Percentiles rank a stretch among this genome's conserved stretches.
Evolutionary conservation across 257 asterid genomes (phyloP).

Genomic region (Phtheirospermum japonicum): DNA sequence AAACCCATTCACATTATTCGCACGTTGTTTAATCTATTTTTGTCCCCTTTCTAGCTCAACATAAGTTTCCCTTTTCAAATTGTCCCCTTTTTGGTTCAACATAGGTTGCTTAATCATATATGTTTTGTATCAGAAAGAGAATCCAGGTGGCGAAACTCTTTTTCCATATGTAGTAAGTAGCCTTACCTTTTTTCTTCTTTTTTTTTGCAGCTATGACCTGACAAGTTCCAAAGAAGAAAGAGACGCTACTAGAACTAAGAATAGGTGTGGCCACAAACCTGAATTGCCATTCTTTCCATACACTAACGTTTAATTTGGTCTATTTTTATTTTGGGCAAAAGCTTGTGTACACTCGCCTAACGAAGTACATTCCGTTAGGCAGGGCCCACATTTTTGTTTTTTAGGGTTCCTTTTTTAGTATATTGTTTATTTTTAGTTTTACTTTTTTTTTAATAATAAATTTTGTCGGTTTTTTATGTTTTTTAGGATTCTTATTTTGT

Average conservation of each 20-base stretch:
- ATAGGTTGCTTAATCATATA: background rate
- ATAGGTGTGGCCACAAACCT: slow-evolving; percentile 44
- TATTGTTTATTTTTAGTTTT: background rate
- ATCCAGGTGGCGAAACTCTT: slow-evolving; percentile 10
- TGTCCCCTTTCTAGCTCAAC: background rate
- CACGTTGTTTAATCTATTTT: background rate
- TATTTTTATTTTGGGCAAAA: background rate
- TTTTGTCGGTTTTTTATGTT: too few relatives aligned
- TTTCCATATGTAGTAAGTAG: slow-evolving; percentile 18
- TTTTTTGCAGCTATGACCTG: slow-evolving; percentile 69
- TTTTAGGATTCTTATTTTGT: too few relatives aligned
- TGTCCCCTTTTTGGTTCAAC: background rate
- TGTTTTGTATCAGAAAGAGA: background rate
- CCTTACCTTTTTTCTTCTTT: slow-evolving; percentile 6
- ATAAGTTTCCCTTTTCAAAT: background rate
- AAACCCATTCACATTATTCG: background rate
- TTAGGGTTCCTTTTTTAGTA: too few relatives aligned
- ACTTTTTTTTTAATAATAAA: too few relatives aligned
- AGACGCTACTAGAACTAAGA: slow-evolving; percentile 50
- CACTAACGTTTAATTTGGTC: background rate
- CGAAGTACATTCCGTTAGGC: too few relatives aligned
- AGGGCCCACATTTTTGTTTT: too few relatives aligned
- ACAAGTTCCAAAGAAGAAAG: slow-evolving; percentile 75
- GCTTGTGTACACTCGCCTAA: too few relatives aligned
- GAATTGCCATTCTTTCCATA: slow-evolving; percentile 2